Conservation (phyloP, 306 rosid species). For the Rubus idaeus region DNA sequence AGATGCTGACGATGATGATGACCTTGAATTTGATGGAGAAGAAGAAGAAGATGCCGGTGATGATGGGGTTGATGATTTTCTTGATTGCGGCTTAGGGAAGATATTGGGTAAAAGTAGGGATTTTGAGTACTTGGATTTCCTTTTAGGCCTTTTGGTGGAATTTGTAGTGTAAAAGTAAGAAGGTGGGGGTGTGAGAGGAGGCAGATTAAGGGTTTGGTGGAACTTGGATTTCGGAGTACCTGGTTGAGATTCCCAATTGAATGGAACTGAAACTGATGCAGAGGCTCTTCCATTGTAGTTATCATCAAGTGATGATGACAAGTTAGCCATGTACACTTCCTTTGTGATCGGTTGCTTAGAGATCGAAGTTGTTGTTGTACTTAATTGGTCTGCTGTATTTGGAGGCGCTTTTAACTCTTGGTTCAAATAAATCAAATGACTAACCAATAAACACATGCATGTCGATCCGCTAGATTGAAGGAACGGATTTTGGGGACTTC, state of each 20-base stretch:
- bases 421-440: background rate
- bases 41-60: slow-evolving; percentile 27
- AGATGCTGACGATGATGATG: slow-evolving; percentile 11
- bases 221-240: slow-evolving; percentile 76
- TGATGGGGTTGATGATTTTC: slow-evolving; percentile 8
- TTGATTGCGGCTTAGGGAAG: slow-evolving; percentile 40
- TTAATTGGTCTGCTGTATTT: background rate
- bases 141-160: slow-evolving; percentile 22
- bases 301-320: slow-evolving; percentile 1
- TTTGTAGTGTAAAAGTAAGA: slow-evolving; percentile 38
- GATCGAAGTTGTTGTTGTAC: background rate
- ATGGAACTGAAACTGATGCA: slow-evolving; percentile 40
- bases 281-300: slow-evolving; percentile 35
- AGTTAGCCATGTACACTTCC: slow-evolving; percentile 4
- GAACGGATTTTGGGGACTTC: background rate
- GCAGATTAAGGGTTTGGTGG: slow-evolving; percentile 36
- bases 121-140: slow-evolving; percentile 25
- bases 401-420: background rate
- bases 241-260: slow-evolving; percentile 86
- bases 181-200: slow-evolving; percentile 91
- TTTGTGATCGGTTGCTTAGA: slow-evolving; percentile 10
- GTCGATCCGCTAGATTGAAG: background rate
- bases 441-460: background rate
- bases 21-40: slow-evolving; percentile 28
- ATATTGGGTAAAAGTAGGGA: slow-evolving; percentile 32